Conservation (phyloP, 768 basidiomycete species). For the Lactarius indigo region DNA sequence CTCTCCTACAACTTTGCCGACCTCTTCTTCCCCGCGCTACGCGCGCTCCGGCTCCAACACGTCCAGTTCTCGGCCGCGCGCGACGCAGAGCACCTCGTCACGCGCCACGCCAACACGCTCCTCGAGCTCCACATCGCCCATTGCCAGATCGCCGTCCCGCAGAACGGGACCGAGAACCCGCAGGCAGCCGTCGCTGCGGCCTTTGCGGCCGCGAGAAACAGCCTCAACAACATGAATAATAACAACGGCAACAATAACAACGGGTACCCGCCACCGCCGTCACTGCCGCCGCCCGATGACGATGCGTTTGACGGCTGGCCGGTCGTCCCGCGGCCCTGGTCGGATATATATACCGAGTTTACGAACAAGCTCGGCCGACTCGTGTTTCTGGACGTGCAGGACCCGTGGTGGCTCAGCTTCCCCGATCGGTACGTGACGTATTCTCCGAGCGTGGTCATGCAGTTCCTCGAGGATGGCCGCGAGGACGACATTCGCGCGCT, state of each 20-base stretch:
- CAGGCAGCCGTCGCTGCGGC: not conserved
- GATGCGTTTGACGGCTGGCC: conserved; percentile 1
- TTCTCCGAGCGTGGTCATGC: conserved; percentile 7
- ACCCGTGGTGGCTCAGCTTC: conserved; percentile 20
- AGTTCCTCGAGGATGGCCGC: conserved; percentile 13
- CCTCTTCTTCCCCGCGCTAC: conserved; percentile 12
- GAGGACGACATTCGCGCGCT: conserved; percentile 6
- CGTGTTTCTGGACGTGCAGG: conserved; percentile 13
- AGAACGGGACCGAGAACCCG: not conserved
- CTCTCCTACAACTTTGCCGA: conserved; percentile 6
- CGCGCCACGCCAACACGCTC: conserved; percentile 7
- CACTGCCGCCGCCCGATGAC: not conserved
- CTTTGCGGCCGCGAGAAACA: not conserved
- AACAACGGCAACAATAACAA: not conserved
- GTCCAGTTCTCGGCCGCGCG: conserved; percentile 15
- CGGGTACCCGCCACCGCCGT: no score
- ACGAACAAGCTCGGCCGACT: conserved; percentile 3
- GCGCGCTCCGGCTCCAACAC: conserved; percentile 15
- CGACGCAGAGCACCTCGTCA: conserved; percentile 15
- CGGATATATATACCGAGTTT: conserved; percentile 8
- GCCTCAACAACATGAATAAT: no score
- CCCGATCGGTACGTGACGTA: conserved; percentile 16
- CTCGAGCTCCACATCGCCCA: conserved; percentile 16
- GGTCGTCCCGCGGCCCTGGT: conserved; percentile 12
- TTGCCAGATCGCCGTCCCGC: conserved; percentile 12